Conservation (phyloP, 306 rosid species). For the Ammopiptanthus mongolicus region DNA sequence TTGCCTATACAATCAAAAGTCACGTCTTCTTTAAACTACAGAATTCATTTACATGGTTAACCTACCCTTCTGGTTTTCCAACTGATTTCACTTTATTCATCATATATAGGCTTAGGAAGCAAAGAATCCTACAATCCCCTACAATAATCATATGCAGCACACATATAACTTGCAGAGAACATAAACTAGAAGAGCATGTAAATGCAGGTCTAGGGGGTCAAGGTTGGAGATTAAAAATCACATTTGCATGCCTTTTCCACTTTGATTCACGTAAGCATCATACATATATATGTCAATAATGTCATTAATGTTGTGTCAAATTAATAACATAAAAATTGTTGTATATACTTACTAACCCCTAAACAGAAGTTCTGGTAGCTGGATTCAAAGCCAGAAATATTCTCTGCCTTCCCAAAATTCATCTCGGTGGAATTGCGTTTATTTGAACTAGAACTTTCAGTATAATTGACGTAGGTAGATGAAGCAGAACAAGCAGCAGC, state of each 20-base stretch:
- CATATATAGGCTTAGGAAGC: not conserved
- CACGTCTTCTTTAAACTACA: not conserved
- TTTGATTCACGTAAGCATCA: not conserved
- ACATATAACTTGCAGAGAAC: not conserved
- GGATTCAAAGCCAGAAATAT: constrained; percentile 31
- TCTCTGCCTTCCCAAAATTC: constrained; percentile 35
- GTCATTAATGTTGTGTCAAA: not conserved
- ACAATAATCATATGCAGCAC: not conserved
- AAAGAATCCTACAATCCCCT: not conserved
- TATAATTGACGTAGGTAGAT: constrained; percentile 32
- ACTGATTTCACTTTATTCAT: not conserved
- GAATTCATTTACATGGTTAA: not conserved
- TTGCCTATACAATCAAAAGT: not conserved
- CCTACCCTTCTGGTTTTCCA: not conserved
- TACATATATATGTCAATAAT: not conserved
- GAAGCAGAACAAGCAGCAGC: constrained; percentile 34
- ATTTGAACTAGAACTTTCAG: constrained; percentile 44
- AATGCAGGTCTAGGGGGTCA: not conserved
- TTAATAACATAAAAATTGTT: not conserved
- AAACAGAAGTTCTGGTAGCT: constrained; percentile 49
- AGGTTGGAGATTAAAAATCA: too few relatives aligned
- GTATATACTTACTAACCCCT: constrained; percentile 67
- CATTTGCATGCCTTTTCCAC: not conserved
- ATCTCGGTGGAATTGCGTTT: constrained; percentile 57
- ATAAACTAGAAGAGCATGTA: not conserved